Evolutionary conservation across 345 rosid species (phyloP).

Genomic region (Lepidium africanum): DNA sequence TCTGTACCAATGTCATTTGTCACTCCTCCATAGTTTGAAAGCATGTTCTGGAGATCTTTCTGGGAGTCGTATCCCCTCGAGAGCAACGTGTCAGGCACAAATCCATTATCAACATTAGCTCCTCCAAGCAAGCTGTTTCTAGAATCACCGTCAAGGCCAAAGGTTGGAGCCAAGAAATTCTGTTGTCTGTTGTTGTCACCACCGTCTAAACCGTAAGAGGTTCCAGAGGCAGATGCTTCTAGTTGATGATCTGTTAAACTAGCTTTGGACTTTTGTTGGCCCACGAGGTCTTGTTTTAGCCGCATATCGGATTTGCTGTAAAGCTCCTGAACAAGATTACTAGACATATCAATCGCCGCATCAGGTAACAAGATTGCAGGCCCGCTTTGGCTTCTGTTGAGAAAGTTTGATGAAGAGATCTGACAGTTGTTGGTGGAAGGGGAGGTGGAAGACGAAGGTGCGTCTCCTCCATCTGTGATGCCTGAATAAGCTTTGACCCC

Average conservation of each 20-base stretch:
- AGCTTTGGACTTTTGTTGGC: slow-evolving; percentile 60
- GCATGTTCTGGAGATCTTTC: slow-evolving; percentile 92
- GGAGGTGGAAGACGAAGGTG: slow-evolving; percentile 95
- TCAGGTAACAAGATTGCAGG: slow-evolving; percentile 50
- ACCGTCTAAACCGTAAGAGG: slow-evolving; percentile 84
- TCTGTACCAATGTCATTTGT: slow-evolving; percentile 88
- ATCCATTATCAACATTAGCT: slow-evolving; percentile 46
- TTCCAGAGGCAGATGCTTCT: slow-evolving; percentile 90
- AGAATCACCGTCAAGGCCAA: slow-evolving; percentile 70
- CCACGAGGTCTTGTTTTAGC: slow-evolving; percentile 40
- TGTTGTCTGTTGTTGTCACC: slow-evolving; percentile 53
- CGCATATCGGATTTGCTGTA: slow-evolving; percentile 52
- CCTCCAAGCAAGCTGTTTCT: slow-evolving; percentile 57
- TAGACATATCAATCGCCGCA: slow-evolving; percentile 45
- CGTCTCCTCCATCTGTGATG: slow-evolving; percentile 81
- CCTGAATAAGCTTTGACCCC: slow-evolving; percentile 56
- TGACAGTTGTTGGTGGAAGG: slow-evolving; percentile 91
- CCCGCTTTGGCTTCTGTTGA: slow-evolving; percentile 56
- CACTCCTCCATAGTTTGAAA: slow-evolving; percentile 65
- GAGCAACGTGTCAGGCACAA: slow-evolving; percentile 72
- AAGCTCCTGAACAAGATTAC: slow-evolving; percentile 56
- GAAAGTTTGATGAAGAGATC: slow-evolving; percentile 54
- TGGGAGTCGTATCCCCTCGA: slow-evolving; percentile 87
- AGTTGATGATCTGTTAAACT: slow-evolving; percentile 68
- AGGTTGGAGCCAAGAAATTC: slow-evolving; percentile 60